Conservation (phyloP, 2,329 filamentous ascomycete species). For the Chlorencoelia australis region DNA sequence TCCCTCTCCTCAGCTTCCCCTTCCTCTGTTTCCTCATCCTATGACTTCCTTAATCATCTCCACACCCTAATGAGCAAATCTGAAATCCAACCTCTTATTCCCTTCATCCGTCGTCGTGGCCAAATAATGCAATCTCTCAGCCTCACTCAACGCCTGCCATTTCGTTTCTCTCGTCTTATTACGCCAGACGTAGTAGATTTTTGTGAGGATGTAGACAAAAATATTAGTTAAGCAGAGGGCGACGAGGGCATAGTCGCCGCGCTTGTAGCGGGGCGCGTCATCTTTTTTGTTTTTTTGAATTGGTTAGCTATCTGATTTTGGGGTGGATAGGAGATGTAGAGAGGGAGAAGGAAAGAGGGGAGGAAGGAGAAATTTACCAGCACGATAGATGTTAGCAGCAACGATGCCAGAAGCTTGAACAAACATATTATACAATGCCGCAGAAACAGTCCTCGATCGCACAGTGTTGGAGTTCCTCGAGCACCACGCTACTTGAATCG, state of each 20-base stretch:
- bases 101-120: slow-evolving; percentile 25
- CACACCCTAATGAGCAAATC: slow-evolving; percentile 3
- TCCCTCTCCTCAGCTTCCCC: neutral
- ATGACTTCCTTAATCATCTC: too few species aligned
- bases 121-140: slow-evolving; percentile 38
- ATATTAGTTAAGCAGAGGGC: slow-evolving; percentile 36
- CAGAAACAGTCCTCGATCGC: slow-evolving; percentile 49
- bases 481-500: slow-evolving; percentile 38
- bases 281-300: too few species aligned
- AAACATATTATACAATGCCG: slow-evolving; percentile 51
- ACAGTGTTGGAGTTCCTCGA: slow-evolving; percentile 51
- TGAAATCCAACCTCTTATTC: slow-evolving; percentile 7
- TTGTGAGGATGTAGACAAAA: slow-evolving; percentile 33
- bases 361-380: too few species aligned
- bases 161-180: slow-evolving; percentile 39
- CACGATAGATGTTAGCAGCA: slow-evolving; percentile 29
- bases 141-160: slow-evolving; percentile 37
- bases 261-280: slow-evolving; percentile 39
- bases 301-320: too few species aligned
- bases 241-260: slow-evolving; percentile 45
- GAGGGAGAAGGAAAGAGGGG: too few species aligned
- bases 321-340: too few species aligned
- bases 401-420: slow-evolving; percentile 33
- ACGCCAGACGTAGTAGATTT: slow-evolving; percentile 34
- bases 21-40: neutral